Base-by-base conservation (phyloP, 2,329 filamentous ascomycete species). In the Drechslerella stenobrocha region DNA sequence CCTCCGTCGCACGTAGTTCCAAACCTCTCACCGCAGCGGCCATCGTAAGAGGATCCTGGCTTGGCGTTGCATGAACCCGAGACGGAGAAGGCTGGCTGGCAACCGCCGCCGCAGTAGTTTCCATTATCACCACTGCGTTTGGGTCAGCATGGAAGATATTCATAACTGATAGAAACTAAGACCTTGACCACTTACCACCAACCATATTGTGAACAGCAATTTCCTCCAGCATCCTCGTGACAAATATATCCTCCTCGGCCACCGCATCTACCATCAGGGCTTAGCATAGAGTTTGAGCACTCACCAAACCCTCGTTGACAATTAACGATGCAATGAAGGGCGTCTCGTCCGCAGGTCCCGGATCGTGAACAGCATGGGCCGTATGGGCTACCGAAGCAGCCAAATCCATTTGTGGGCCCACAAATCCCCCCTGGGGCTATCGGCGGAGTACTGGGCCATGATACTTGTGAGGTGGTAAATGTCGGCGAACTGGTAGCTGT, bases 171-270 rank as follows among this genome's bases (percentile, higher is more conserved):
- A n/a, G 15, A 4, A 22, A 2, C 13, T 7, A 26, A 28, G 23
- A 28, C 34, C 28, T 2, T 40, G n/a, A 6, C 20, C 40, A 72
- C 75, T 72, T 72, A 77, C 77, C 77, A 79, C 64, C 71, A 78
- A n/a, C 77, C 77, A 53, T 76, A 76, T 58, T 71, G 73, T 2
- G 77, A 79, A 60, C 78, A 80, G 71, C 78, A 79, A 70, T 74
- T 73, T 3, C 77, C 77, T 48, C 75, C 76, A 11, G 26, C 52
- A 0, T 76, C 77, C 20, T 74, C 75, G 46, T 75, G 71, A 57
- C 78, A 79, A 5, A 74, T 76, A 52, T 77, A 76, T 4, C 73
- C 75, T 7, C 69, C 74, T 20, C 69, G 55, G 42, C 75, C 76
- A 34, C 77, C 78, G 53, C 78, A 79, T 32, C 55, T 72, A 55